These are phyloP conservation scores for Lathyrus sativus DNA, from an alignment of 306 rosid genomes.

Conservation along the genomic window DNA sequence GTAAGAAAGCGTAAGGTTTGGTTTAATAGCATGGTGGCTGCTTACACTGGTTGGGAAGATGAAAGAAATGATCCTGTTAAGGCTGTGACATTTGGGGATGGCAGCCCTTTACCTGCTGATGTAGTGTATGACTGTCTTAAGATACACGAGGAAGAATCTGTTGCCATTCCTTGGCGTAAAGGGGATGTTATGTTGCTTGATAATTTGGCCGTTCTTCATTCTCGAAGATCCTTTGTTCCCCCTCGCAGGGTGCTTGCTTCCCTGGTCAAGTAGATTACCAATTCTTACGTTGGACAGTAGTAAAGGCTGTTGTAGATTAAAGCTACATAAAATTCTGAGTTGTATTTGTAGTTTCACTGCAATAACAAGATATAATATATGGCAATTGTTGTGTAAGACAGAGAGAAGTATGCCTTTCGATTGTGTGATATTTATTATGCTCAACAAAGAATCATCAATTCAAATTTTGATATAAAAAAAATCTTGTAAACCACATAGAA, in stretches of 20 bases:
- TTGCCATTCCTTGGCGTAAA: slow-evolving; percentile 57
- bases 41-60: slow-evolving; percentile 58
- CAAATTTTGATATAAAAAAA: too few species aligned
- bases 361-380: slow-evolving; percentile 15
- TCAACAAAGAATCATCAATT: too few species aligned
- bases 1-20: slow-evolving; percentile 67
- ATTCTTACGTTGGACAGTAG: not conserved
- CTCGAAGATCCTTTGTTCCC: slow-evolving; percentile 64
- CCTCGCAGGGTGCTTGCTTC: slow-evolving; percentile 58
- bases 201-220: slow-evolving; percentile 86
- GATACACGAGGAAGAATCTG: slow-evolving; percentile 65
- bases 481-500: too few species aligned
- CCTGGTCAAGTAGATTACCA: slow-evolving; percentile 40
- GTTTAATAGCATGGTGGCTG: slow-evolving; percentile 95
- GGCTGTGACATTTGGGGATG: slow-evolving; percentile 86
- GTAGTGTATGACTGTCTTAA: slow-evolving; percentile 61
- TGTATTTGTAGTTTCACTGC: slow-evolving; percentile 6
- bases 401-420: too few species aligned
- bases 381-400: not conserved
- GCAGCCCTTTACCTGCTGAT: slow-evolving; percentile 66
- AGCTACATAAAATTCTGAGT: not conserved
- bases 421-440: too few species aligned
- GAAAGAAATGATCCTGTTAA: slow-evolving; percentile 59
- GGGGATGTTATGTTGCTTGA: slow-evolving; percentile 77
- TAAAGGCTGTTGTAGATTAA: slow-evolving; percentile 8